phyloP scores from a whole-genome alignment of 192 early-diverging fungal species.

The Coemansia sp. region DNA sequence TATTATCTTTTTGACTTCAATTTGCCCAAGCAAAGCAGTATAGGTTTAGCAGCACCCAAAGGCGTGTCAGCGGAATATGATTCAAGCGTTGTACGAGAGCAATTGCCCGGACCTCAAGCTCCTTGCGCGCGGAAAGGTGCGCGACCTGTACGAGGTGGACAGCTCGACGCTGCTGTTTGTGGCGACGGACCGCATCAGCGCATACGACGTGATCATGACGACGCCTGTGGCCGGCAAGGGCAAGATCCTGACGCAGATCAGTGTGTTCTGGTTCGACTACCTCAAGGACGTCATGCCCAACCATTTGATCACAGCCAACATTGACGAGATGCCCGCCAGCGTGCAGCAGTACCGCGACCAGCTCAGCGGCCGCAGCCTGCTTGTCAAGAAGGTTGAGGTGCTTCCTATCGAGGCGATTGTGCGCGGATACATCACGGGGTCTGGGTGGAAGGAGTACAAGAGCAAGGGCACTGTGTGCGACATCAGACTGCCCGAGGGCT shows the following conservation, averaged over 20 bases:
- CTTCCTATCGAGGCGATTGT: conserved; percentile 98
- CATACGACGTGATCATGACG: conserved; percentile 99
- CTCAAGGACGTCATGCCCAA: conserved; percentile 90
- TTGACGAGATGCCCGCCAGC: conserved; percentile 86
- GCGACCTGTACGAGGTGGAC: conserved; percentile 96
- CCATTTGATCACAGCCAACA: conserved; percentile 93
- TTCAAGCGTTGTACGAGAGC: conserved; percentile 63
- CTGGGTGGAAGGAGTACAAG: conserved; percentile 95
- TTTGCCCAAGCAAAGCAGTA: no score
- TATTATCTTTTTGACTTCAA: no score
- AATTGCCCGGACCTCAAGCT: conserved; percentile 93
- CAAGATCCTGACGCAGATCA: conserved; percentile 95
- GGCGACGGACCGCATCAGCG: conserved; percentile 96
- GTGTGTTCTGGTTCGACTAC: conserved; percentile 93
- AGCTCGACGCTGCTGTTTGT: conserved; percentile 89
- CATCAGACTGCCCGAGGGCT: conserved; percentile 76
- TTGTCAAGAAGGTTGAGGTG: conserved; percentile 90
- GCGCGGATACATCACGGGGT: conserved; percentile 96
- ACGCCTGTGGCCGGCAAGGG: conserved; percentile 93
- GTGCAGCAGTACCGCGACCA: conserved; percentile 90
- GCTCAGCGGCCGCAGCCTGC: conserved; percentile 85
- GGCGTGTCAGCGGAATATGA: conserved; percentile 22
- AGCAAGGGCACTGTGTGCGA: conserved; percentile 92
- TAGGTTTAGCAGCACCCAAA: no score
- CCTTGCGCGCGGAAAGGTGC: conserved; percentile 92